These are phyloP conservation scores for Colletotrichum truncatum DNA, from an alignment of 2,329 filamentous ascomycete genomes.

Conservation along the genomic window DNA sequence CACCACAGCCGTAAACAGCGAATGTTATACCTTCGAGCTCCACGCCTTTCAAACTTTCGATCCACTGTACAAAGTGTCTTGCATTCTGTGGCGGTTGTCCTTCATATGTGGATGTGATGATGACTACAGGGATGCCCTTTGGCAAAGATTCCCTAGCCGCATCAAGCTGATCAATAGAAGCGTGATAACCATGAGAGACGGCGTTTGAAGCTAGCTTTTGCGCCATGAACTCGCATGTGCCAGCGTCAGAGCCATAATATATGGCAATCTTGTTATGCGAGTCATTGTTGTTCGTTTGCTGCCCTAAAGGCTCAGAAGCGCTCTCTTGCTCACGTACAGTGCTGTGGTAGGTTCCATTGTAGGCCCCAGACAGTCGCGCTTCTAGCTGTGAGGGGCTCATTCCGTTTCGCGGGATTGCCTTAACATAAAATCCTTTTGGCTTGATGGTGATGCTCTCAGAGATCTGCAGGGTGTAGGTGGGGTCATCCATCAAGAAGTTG, in stretches of 20 bases:
- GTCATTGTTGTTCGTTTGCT: no score
- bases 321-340: no score
- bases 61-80: conserved; percentile 69
- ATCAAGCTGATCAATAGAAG: conserved; percentile 66
- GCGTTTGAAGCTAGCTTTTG: conserved; percentile 67
- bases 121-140: conserved; percentile 63
- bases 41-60: conserved; percentile 55
- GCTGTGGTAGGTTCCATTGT: background rate
- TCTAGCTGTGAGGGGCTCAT: background rate
- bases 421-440: conserved; percentile 51
- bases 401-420: conserved; percentile 52
- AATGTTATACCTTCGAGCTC: conserved; percentile 62
- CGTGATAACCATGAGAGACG: conserved; percentile 51
- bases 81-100: conserved; percentile 77
- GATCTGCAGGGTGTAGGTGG: conserved; percentile 60
- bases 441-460: conserved; percentile 67
- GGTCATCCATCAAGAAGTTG: conserved; percentile 69
- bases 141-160: conserved; percentile 65
- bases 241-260: conserved; percentile 73
- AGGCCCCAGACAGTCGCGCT: background rate
- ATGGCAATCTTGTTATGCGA: conserved; percentile 64
- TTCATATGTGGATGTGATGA: conserved; percentile 75
- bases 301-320: conserved; percentile 1
- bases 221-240: conserved; percentile 74
- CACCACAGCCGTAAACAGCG: conserved; percentile 72